A percentile compares a stretch with the other conserved stretches of the same genome.
Evolutionary conservation across 345 rosid genomes (phyloP).

Genomic region (Sonneratia alba): DNA sequence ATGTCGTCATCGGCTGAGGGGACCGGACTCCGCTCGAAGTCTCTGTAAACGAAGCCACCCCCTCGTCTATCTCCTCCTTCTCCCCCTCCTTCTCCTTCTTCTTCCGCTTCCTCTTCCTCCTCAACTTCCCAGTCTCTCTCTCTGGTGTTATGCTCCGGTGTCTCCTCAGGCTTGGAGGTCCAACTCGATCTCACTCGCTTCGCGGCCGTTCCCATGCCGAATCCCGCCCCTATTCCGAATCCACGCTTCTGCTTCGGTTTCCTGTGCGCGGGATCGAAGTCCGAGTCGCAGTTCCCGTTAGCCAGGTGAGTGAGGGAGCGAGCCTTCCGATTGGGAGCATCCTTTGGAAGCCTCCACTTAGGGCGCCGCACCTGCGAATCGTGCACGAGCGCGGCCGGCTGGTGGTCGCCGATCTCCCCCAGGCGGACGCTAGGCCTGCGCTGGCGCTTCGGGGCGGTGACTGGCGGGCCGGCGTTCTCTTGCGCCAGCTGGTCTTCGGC

Average conservation of each 20-base stretch:
- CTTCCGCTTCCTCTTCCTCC: slow-evolving; percentile 26
- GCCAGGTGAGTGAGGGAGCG: slow-evolving; percentile 52
- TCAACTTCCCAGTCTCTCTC: slow-evolving; percentile 28
- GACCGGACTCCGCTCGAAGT: slow-evolving; percentile 16
- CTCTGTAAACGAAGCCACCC: too few relatives aligned
- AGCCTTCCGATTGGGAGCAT: slow-evolving; percentile 31
- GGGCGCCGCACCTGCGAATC: slow-evolving; percentile 40
- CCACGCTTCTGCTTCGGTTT: slow-evolving; percentile 34
- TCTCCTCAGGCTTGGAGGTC: slow-evolving; percentile 33
- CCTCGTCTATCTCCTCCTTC: background rate
- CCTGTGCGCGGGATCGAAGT: slow-evolving; percentile 16
- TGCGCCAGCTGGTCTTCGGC: slow-evolving; percentile 8
- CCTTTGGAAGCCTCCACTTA: slow-evolving; percentile 35
- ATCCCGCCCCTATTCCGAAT: background rate
- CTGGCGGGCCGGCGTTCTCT: slow-evolving; percentile 15
- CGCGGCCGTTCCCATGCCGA: slow-evolving; percentile 8
- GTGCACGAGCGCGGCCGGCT: slow-evolving; percentile 18
- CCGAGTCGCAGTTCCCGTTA: slow-evolving; percentile 29
- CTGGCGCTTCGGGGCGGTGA: slow-evolving; percentile 37
- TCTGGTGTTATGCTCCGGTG: slow-evolving; percentile 22
- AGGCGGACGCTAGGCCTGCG: slow-evolving; percentile 68
- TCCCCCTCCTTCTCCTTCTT: slow-evolving; percentile 1
- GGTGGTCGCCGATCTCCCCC: slow-evolving; percentile 65
- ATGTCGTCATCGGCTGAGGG: slow-evolving; percentile 27
- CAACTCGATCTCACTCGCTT: slow-evolving; percentile 45